Evolutionary conservation across 1,139 yeast species (phyloP), one percentile per base, ranked within the genome.

Genomic region (Arxiozyma heterogenica): DNA sequence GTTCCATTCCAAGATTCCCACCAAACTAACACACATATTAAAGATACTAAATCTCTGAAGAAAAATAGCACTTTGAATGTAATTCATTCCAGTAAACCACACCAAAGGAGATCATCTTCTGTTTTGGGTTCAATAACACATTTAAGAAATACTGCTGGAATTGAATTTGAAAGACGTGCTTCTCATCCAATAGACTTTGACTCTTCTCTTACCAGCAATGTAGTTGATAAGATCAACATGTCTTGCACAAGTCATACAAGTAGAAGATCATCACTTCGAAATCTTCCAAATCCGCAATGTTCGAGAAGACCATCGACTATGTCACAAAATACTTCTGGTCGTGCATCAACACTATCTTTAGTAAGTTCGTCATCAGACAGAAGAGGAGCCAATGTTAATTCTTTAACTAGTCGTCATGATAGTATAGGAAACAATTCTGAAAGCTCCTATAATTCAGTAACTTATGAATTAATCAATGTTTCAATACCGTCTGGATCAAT

Each of bases 1-100:
- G 73, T 81, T n/a, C 89, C 89, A 0, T 83, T 83, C 61, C 85
- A 81, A 60, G 83, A 81, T 15, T 49, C 22, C 38, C 22, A 48
- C 20, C 8, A 4, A 34, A 34, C n/a, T 34, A 41, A 51, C 20
- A 23, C 22, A n/a, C n/a, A 44, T 27, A 66, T 47, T 18, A 44
- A 50, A 15, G 51, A 47, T 30, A 47, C 49, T 42, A 52, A 53
- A 47, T 54, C 47, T 8, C 17, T 43, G 11, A 38, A 41, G 30
- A 54, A 49, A 34, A 15, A 50, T 6, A 55, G 52, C 44, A 20
- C 30, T 45, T 30, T 45, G 18, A 45, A 27, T 30, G 25, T 23
- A 30, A 20, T 20, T 18, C 17, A 17, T 30, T 17, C 30, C 9
- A 30, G 52, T 17, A 57, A 57, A 30, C 54, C 54, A 22, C 47